A percentile compares a stretch with the other conserved stretches of the same genome.
Conservation (phyloP, 371 early-diverging fungal genomes). For the Actinomucor elegans region DNA sequence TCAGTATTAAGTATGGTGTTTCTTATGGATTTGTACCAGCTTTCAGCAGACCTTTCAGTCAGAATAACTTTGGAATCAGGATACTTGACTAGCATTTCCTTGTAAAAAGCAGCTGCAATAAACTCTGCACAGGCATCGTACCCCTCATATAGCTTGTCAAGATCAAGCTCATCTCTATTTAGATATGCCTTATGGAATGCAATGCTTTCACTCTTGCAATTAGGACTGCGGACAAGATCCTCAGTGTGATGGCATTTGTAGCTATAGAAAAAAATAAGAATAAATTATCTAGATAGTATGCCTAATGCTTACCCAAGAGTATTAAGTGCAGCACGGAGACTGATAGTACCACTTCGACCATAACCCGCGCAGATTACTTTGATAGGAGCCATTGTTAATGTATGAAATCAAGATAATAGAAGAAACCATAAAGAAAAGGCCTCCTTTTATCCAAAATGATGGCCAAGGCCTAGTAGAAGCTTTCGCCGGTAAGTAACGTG, state of each 20-base stretch:
- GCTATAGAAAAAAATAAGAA: not conserved
- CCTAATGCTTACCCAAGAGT: constrained; percentile 9
- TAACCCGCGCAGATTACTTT: constrained; percentile 20
- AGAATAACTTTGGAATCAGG: constrained; percentile 36
- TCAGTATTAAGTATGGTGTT: not conserved
- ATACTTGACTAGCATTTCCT: constrained; percentile 23
- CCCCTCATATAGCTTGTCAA: constrained; percentile 21
- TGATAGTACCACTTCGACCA: constrained; percentile 18
- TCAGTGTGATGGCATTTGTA: not conserved
- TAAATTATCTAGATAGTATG: not conserved
- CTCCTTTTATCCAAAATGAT: too few relatives aligned
- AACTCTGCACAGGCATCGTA: constrained; percentile 32
- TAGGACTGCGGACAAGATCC: not conserved
- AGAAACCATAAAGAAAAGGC: too few relatives aligned
- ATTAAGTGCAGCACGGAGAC: constrained; percentile 14
- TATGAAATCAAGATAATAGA: too few relatives aligned
- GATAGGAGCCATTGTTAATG: not conserved
- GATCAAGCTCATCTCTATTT: constrained; percentile 14
- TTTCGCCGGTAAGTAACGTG: too few relatives aligned
- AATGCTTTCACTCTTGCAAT: not conserved
- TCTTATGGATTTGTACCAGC: constrained; percentile 28
- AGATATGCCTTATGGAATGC: constrained; percentile 8
- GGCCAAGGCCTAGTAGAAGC: too few relatives aligned
- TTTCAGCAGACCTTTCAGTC: constrained; percentile 24
- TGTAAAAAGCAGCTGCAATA: constrained; percentile 26